phyloP scores from a whole-genome alignment of 352 stramenopile genomes.

The Sclerospora graminicola region DNA sequence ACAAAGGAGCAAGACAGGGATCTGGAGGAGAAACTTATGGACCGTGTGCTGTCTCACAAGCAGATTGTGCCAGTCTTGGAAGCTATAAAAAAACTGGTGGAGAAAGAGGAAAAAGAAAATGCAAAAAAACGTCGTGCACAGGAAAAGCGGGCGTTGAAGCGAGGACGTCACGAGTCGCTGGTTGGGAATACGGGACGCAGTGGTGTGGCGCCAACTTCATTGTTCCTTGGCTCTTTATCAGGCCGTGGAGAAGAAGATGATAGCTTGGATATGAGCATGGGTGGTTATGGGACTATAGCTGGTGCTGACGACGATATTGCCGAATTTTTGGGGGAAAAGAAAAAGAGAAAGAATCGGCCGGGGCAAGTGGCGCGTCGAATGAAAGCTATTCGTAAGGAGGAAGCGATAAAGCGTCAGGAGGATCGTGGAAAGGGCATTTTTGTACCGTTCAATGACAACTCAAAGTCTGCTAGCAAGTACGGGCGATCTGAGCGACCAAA shows the following conservation, averaged over 20 bases:
- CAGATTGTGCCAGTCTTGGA: slow-evolving; percentile 54
- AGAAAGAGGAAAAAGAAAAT: slow-evolving; percentile 39
- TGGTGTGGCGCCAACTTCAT: slow-evolving; percentile 36
- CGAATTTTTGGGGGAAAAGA: slow-evolving; percentile 76
- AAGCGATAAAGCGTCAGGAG: slow-evolving; percentile 35
- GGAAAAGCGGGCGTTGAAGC: slow-evolving; percentile 59
- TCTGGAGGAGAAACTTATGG: slow-evolving; percentile 32
- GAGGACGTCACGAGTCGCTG: slow-evolving; percentile 34
- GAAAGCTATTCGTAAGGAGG: slow-evolving; percentile 67
- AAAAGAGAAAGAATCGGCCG: slow-evolving; percentile 78
- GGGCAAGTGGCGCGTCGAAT: slow-evolving; percentile 71
- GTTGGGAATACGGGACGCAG: slow-evolving; percentile 55
- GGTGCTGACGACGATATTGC: slow-evolving; percentile 69
- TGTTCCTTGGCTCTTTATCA: slow-evolving; percentile 73
- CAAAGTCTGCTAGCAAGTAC: slow-evolving; percentile 35
- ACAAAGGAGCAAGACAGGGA: slow-evolving; percentile 13
- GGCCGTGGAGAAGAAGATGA: slow-evolving; percentile 26
- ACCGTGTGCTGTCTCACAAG: slow-evolving; percentile 60
- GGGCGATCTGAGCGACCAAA: slow-evolving; percentile 67
- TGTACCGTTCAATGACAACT: slow-evolving; percentile 22
- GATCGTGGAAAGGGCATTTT: slow-evolving; percentile 34
- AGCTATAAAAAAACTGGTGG: slow-evolving; percentile 39
- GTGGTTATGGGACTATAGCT: slow-evolving; percentile 26
- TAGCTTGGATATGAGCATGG: slow-evolving; percentile 12
- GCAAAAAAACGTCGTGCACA: slow-evolving; percentile 49